Evolutionary conservation across 1,284 basidiomycete genomes (phyloP), one percentile per base, ranked within the genome.

Genomic region (Ganoderma lucidum): DNA sequence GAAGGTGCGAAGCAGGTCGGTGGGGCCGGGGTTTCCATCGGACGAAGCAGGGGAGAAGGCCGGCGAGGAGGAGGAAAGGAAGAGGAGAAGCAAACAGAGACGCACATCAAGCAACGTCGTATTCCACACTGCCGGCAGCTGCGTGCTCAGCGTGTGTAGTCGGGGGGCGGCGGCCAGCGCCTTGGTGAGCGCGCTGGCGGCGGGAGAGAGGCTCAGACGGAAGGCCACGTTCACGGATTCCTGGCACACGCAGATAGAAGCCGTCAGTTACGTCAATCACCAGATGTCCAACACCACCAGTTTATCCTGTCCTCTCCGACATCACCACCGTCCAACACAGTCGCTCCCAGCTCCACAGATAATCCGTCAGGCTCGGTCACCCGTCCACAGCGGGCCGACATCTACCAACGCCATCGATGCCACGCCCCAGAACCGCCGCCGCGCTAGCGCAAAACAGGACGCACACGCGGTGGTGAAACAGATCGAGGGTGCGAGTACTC

Each of bases 211-310:
- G 60, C 83, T 83, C 37, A 85, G 80, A 48, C 83, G 82, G 79
- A 87, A 87, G 37, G 83, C 82, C 32, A 88, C 78, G 70, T 86
- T 78, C 30, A 82, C 84, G 2, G 79, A 79, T 78, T 85, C 83
- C 86, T 87, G 71, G 42, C 61, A 17, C 62, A 56, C 65, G 19
- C 35, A 62, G 42, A 69, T 60, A 61, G 51, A 63, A 64, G 63
- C 53, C 67, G 70, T 63, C 60, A 69, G 64, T 69, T 69, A 69
- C 64, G 68, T 69, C 68, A 69, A 65, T 59, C 64, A 39, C 12
- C 2, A 63, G 23, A 63, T 45, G n/a, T 35, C 42, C 55, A 63
- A 63, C 61, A 30, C 39, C 30, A 23, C 66, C 23, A 42, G 23
- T 42, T 23, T 19, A 19, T 39, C 66, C 8, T 39, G 19, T 59